Evolutionary conservation across 73 alveolate species (phyloP).

Genomic region (Paramecium sexaurelia): DNA sequence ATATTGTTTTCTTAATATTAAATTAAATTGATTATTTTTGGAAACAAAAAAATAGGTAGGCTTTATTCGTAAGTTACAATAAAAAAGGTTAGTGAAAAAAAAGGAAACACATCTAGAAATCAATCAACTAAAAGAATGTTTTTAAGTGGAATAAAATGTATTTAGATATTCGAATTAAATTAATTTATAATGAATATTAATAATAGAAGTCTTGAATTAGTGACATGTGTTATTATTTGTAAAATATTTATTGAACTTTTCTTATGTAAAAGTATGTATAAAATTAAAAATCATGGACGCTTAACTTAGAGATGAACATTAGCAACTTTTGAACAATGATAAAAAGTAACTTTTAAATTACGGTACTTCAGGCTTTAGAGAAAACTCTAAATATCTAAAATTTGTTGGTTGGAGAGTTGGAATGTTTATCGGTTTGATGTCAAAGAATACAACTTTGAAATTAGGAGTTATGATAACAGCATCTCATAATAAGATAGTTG

Average conservation of each 20-base stretch:
- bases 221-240: neutral
- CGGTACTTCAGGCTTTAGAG: slow-evolving; percentile 89
- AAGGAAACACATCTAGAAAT: too few species aligned
- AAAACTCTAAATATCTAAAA: slow-evolving; percentile 73
- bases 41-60: too few species aligned
- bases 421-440: slow-evolving; percentile 75
- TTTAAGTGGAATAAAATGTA: neutral
- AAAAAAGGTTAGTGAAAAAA: too few species aligned
- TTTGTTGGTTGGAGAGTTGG: slow-evolving; percentile 80
- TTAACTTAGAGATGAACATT: neutral
- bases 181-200: neutral
- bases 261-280: too few species aligned
- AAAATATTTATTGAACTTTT: neutral
- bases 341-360: slow-evolving; percentile 3
- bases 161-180: too few species aligned
- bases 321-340: neutral
- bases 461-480: slow-evolving; percentile 97
- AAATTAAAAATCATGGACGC: neutral
- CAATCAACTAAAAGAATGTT: too few species aligned
- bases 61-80: too few species aligned
- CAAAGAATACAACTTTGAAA: slow-evolving; percentile 71
- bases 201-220: neutral
- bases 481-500: slow-evolving; percentile 87
- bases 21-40: too few species aligned
- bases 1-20: too few species aligned